Base-by-base conservation (phyloP, 2,329 filamentous ascomycete genomes). In the Penicillium sclerotigenum region DNA sequence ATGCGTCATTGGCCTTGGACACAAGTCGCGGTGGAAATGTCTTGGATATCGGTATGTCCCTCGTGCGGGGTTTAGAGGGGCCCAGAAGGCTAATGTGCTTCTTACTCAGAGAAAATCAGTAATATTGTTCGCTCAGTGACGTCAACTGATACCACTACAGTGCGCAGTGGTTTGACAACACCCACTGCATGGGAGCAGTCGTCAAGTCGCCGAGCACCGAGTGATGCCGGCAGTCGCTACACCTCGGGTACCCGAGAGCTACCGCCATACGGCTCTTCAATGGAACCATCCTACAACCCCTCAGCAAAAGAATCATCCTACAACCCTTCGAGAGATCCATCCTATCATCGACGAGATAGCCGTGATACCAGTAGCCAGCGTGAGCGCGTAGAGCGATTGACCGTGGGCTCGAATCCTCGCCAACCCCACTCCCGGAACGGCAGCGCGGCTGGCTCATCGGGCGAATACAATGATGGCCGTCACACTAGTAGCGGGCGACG, bases 1-100 rank as follows among this genome's bases (percentile, higher is more conserved):
- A 96, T 79, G 89, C 92, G 61, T 91, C 94, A 20, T 78, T 99
- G 50, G 91, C 92, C 59, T 80, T 99, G 41, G 94, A 99, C 75
- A 94, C 91, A 7, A 96, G 90, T 72, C 85, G 94, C 61, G 91
- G 91, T 57, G 92, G 92, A 62, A 97, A 96, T 79, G 88, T 97
- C 52, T 80, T 96, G 64, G 90, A 96, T 76, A 88, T 96, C 66
- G 91, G 92, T 96, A 78, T 65, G 79, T 76, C 33, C 40, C 24
- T 41, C 51, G 16, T 42, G 47, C 24, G 41, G 46, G 41, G 24
- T 52, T 46, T 10, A 45, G 26, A 52, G 59, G 58, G 28, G 31
- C 37, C n/a, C 47, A 22, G 26, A 43, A 26, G 33, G 52, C 48
- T 45, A 42, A 53, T 33, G 22, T 34, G 18, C 13, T 18, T 10